phyloP scores from a whole-genome alignment of 306 rosid species.

The Vicia sativa region DNA sequence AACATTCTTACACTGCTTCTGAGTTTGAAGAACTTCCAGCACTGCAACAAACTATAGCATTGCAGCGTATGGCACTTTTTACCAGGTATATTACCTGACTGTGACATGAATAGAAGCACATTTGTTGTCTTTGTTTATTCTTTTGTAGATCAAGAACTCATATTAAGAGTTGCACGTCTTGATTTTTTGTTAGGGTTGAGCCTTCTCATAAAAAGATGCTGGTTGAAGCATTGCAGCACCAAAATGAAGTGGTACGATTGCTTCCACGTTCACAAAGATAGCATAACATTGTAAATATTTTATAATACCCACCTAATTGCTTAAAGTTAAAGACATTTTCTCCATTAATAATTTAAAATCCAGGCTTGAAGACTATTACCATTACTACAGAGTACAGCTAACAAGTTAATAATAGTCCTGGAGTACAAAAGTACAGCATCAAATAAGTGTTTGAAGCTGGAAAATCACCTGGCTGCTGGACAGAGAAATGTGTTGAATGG shows the following conservation, averaged over 20 bases:
- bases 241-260: slow-evolving; percentile 91
- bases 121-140: slow-evolving; percentile 15
- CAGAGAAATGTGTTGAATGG: background rate
- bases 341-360: background rate
- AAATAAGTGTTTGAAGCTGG: slow-evolving; percentile 15
- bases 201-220: slow-evolving; percentile 97
- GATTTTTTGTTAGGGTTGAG: slow-evolving; percentile 70
- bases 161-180: slow-evolving; percentile 24
- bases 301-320: slow-evolving; percentile 1
- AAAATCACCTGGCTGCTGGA: slow-evolving; percentile 11
- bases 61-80: slow-evolving; percentile 93
- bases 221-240: slow-evolving; percentile 95
- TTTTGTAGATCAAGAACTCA: slow-evolving; percentile 14
- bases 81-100: slow-evolving; percentile 60
- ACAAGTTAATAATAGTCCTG: slow-evolving; percentile 10
- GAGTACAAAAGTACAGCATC: slow-evolving; percentile 10
- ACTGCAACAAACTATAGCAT: slow-evolving; percentile 78
- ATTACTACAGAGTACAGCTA: background rate
- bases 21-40: slow-evolving; percentile 97
- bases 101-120: slow-evolving; percentile 27
- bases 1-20: slow-evolving; percentile 84
- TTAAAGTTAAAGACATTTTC: slow-evolving; percentile 12
- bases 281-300: slow-evolving; percentile 3
- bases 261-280: slow-evolving; percentile 34
- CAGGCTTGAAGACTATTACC: slow-evolving; percentile 14